phyloP scores from a whole-genome alignment of 176 grass and related monocot species.

The Ensete ventricosum region DNA sequence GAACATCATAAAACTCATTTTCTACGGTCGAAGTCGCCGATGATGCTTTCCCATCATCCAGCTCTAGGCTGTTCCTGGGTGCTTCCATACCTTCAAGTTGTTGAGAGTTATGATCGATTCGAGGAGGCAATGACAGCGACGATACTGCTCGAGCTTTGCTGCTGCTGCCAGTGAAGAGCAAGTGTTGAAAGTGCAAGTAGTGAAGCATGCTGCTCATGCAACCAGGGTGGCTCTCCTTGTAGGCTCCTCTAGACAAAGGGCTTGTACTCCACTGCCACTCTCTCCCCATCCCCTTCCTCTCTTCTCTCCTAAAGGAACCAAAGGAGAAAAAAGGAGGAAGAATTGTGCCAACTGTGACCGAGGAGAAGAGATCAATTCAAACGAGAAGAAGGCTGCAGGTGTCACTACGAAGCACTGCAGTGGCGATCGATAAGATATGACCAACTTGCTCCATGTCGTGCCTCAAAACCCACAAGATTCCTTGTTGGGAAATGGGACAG shows the following conservation, averaged over 20 bases:
- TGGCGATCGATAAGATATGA: too few relatives aligned
- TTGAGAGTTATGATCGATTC: background rate
- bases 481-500: too few relatives aligned
- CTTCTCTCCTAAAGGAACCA: background rate
- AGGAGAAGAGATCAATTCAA: background rate
- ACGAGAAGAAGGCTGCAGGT: background rate
- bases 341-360: background rate
- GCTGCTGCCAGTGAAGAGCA: slow-evolving; percentile 45
- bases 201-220: slow-evolving; percentile 90
- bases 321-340: background rate
- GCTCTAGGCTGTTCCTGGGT: slow-evolving; percentile 79
- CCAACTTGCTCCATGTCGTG: too few relatives aligned
- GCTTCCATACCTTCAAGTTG: slow-evolving; percentile 29
- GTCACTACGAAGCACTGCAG: background rate
- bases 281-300: slow-evolving; percentile 22
- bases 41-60: slow-evolving; percentile 21
- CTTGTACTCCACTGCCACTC: slow-evolving; percentile 39
- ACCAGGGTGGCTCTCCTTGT: slow-evolving; percentile 23
- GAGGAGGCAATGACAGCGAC: background rate
- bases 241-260: slow-evolving; percentile 17
- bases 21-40: background rate
- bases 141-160: background rate
- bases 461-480: too few relatives aligned
- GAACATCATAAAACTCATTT: slow-evolving; percentile 41
- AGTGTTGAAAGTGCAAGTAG: slow-evolving; percentile 46